Evolutionary conservation across 2,329 filamentous ascomycete genomes (phyloP).

Genomic region (Clonostachys rosea): DNA sequence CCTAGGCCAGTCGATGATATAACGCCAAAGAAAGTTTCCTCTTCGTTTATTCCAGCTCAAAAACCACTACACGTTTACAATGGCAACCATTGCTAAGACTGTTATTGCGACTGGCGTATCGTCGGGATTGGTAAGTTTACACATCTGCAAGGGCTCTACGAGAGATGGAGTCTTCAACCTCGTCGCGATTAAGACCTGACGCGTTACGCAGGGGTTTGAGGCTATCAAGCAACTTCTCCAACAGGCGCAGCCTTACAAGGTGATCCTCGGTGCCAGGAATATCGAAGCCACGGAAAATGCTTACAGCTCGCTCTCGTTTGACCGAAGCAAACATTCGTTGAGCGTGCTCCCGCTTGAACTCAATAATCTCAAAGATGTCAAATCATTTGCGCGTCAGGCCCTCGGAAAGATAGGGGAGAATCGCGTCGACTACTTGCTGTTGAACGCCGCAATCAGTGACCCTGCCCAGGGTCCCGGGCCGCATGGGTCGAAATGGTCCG

Average conservation of each 20-base stretch:
- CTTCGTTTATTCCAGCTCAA: too few relatives aligned
- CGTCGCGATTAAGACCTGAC: not conserved
- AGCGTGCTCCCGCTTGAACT: conserved; percentile 44
- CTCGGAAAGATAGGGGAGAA: conserved; percentile 32
- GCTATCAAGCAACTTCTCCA: conserved; percentile 43
- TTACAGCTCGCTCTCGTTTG: conserved; percentile 33
- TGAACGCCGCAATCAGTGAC: conserved; percentile 40
- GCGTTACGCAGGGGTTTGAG: conserved; percentile 39
- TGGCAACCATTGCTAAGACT: conserved; percentile 38
- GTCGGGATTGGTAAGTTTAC: conserved; percentile 37
- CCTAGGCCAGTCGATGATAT: too few relatives aligned
- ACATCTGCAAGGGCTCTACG: not conserved
- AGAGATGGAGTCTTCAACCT: not conserved
- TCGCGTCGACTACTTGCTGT: conserved; percentile 41
- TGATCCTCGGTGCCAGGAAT: conserved; percentile 47
- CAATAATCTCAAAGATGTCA: conserved; percentile 34
- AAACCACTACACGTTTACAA: conserved; percentile 6
- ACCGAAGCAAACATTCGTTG: conserved; percentile 29
- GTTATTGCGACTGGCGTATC: conserved; percentile 44
- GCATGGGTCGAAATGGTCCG: conserved; percentile 42
- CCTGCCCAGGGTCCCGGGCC: conserved; percentile 24
- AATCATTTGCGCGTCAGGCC: conserved; percentile 37
- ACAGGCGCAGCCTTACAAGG: conserved; percentile 35
- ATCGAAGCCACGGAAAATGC: conserved; percentile 30
- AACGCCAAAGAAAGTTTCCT: too few relatives aligned